phyloP scores from a whole-genome alignment of 306 rosid genomes.

The Delonix regia region DNA sequence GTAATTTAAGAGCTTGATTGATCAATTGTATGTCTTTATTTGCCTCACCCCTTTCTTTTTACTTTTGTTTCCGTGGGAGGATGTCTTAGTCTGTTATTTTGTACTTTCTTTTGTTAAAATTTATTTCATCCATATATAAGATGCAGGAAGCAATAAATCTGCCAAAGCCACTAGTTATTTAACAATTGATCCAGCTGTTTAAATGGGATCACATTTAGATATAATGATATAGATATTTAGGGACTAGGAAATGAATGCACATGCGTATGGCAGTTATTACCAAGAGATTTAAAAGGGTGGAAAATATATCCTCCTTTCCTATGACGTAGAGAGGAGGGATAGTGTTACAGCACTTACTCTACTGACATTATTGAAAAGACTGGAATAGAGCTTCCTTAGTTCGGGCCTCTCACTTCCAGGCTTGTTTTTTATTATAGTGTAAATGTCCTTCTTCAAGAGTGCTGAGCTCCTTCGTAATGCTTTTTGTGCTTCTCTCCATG shows the following conservation, averaged over 20 bases:
- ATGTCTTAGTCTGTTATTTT: conserved; percentile 1
- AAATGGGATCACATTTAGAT: not conserved
- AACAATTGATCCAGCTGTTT: not conserved
- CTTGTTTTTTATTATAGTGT: conserved; percentile 63
- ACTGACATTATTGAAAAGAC: conserved; percentile 54
- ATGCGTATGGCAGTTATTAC: not conserved
- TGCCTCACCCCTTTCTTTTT: not conserved
- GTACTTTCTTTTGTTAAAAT: conserved; percentile 5
- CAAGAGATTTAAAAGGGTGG: not conserved
- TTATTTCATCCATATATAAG: conserved; percentile 1
- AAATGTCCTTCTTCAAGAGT: conserved; percentile 58
- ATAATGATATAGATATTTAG: not conserved
- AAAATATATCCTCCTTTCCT: conserved; percentile 4
- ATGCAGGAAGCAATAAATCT: not conserved
- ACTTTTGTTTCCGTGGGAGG: not conserved
- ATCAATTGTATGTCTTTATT: not conserved
- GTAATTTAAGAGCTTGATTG: not conserved
- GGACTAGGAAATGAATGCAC: not conserved
- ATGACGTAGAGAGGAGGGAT: not conserved
- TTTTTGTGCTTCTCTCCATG: conserved; percentile 69
- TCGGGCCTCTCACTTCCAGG: conserved; percentile 67
- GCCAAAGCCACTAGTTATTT: not conserved
- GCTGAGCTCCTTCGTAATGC: conserved; percentile 58
- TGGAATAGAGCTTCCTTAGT: conserved; percentile 66
- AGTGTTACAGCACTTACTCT: conserved; percentile 1